phyloP scores from a whole-genome alignment of 208 protist genomes.

The Phytomonas sp. region DNA sequence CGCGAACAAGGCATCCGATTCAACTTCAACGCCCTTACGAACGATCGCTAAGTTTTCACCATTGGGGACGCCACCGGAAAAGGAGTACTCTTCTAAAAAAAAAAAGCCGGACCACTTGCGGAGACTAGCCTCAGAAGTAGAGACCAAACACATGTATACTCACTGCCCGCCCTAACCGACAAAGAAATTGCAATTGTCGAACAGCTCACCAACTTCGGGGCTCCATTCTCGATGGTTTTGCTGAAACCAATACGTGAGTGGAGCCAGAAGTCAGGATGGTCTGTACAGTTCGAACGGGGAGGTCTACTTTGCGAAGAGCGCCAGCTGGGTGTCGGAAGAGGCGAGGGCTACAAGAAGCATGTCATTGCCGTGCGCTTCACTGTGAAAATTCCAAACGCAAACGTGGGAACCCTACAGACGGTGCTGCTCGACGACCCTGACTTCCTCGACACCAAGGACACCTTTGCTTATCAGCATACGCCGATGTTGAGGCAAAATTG shows the following conservation, averaged over 20 bases:
- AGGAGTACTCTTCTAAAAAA: not conserved
- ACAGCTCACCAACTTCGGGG: conserved; percentile 23
- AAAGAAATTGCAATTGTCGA: conserved; percentile 13
- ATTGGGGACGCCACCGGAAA: not conserved
- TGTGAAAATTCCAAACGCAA: conserved; percentile 33
- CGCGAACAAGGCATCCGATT: not conserved
- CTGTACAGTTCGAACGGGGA: conserved; percentile 9
- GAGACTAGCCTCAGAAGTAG: not conserved
- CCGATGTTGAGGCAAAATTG: not conserved
- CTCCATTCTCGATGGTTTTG: conserved; percentile 20
- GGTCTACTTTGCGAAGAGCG: conserved; percentile 18
- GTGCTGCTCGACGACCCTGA: conserved; percentile 34
- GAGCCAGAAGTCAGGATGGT: conserved; percentile 13
- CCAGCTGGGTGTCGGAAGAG: not conserved
- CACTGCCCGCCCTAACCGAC: conserved; percentile 13
- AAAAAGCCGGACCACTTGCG: not conserved
- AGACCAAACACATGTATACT: conserved; percentile 11
- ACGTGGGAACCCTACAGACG: conserved; percentile 33
- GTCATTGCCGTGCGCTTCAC: conserved; percentile 16
- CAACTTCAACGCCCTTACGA: not conserved
- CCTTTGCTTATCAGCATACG: conserved; percentile 11
- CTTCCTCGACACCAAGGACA: conserved; percentile 13
- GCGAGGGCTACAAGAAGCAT: not conserved
- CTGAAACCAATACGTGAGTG: conserved; percentile 20
- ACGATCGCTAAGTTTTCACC: not conserved